Percentiles rank a stretch among this genome's conserved stretches.
Evolutionary conservation across 2,329 filamentous ascomycete species (phyloP).

Genomic region (Neonectria punicea): DNA sequence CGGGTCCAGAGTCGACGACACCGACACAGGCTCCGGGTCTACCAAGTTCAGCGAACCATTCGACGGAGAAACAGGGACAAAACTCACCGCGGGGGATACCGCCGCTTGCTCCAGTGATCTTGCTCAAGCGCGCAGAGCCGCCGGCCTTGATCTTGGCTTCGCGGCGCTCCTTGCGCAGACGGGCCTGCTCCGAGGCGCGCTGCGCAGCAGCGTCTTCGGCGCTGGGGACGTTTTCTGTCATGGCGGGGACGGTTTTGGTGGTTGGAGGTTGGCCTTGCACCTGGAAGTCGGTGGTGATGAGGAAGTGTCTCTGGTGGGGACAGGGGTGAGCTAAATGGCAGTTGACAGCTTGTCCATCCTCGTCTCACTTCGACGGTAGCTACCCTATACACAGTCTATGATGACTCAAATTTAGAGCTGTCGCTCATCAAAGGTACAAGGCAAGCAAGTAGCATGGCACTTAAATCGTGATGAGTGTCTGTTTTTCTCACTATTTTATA

Average conservation of each 20-base stretch:
- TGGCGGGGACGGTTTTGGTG: conserved; percentile 33
- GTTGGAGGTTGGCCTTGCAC: conserved; percentile 1
- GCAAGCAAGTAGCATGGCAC: too few relatives aligned
- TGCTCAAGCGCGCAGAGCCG: conserved; percentile 75
- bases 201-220: conserved; percentile 59
- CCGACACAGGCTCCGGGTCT: conserved; percentile 26
- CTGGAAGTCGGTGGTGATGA: conserved; percentile 14
- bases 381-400: conserved; percentile 11
- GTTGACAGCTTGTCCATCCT: conserved; percentile 17
- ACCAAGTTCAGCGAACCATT: conserved; percentile 1
- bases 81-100: conserved; percentile 48
- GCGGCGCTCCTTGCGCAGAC: conserved; percentile 80
- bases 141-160: conserved; percentile 82
- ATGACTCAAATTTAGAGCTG: neutral
- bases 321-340: conserved; percentile 1
- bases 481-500: too few relatives aligned
- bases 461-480: too few relatives aligned
- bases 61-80: neutral
- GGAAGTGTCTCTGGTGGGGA: conserved; percentile 11
- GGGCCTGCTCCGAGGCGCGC: conserved; percentile 72
- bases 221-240: conserved; percentile 53
- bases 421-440: neutral
- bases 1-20: conserved; percentile 42
- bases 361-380: neutral
- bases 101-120: conserved; percentile 77